Evolutionary conservation across 106 monocot species (phyloP).

Genomic region (Acorus calamus): DNA sequence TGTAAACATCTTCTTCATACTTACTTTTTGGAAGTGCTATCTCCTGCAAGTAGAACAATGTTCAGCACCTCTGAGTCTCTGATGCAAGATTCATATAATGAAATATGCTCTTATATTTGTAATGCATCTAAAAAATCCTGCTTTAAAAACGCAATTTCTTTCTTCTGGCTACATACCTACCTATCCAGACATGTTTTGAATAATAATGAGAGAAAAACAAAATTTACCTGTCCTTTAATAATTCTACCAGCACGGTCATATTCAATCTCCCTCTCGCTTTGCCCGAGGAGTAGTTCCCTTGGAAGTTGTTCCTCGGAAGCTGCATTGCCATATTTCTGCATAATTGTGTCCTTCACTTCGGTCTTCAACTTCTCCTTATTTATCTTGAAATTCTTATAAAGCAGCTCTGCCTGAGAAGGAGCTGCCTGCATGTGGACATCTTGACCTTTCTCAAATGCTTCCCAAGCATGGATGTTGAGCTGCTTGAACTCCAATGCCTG

Average conservation of each 20-base stretch:
- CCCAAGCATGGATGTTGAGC: constrained; percentile 87
- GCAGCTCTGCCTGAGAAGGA: constrained; percentile 91
- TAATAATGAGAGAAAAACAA: background rate
- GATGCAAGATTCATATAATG: too few relatives aligned
- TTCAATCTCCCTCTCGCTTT: constrained; percentile 87
- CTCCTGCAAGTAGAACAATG: constrained; percentile 34
- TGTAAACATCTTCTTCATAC: constrained; percentile 82
- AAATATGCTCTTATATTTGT: too few relatives aligned
- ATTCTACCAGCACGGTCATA: constrained; percentile 95
- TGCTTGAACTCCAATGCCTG: constrained; percentile 95
- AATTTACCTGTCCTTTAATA: constrained; percentile 79
- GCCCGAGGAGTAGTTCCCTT: constrained; percentile 84
- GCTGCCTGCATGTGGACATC: constrained; percentile 99
- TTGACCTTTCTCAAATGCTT: constrained; percentile 98
- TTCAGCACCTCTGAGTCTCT: too few relatives aligned
- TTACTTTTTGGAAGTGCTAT: constrained; percentile 74
- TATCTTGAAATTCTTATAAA: constrained; percentile 74
- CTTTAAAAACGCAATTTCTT: too few relatives aligned
- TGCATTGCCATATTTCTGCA: constrained; percentile 97
- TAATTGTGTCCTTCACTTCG: constrained; percentile 61
- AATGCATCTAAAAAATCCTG: too few relatives aligned
- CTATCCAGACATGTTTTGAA: background rate
- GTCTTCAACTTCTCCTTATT: constrained; percentile 79
- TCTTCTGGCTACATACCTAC: background rate
- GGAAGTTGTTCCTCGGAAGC: constrained; percentile 72